Evolutionary conservation across 106 monocot genomes (phyloP).

Genomic region (Acanthochlamys bracteata): DNA sequence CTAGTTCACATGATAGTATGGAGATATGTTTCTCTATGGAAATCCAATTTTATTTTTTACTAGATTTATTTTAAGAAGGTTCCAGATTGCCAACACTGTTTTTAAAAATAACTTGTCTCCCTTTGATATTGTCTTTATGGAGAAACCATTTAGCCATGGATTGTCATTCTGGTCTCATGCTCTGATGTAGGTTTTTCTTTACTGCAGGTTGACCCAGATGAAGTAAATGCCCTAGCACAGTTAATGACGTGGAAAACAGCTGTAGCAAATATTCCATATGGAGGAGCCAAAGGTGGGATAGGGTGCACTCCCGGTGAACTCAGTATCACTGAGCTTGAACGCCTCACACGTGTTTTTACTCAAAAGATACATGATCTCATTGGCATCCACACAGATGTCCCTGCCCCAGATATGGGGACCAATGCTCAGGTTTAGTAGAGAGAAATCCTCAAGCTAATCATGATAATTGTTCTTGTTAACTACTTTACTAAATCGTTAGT

Average conservation of each 20-base stretch:
- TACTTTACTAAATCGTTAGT: not conserved
- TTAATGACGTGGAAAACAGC: conserved; percentile 98
- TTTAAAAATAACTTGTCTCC: too few species aligned
- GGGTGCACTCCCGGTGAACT: conserved; percentile 77
- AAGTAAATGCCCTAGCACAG: conserved; percentile 92
- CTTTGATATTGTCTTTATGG: too few species aligned
- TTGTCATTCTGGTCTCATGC: too few species aligned
- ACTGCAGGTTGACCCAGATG: conserved; percentile 87
- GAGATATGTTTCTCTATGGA: too few species aligned
- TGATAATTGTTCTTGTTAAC: not conserved
- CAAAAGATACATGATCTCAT: conserved; percentile 95
- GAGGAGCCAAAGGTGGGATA: conserved; percentile 93
- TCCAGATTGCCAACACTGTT: too few species aligned
- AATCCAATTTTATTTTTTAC: too few species aligned
- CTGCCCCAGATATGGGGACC: conserved; percentile 94
- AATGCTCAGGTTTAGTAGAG: conserved; percentile 48
- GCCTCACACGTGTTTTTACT: conserved; percentile 79
- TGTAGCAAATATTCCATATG: conserved; percentile 92
- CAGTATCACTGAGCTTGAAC: conserved; percentile 68
- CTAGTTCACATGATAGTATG: too few species aligned
- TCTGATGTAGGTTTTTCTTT: too few species aligned
- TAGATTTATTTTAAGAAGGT: too few species aligned
- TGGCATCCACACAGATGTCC: conserved; percentile 83
- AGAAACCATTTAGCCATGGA: too few species aligned
- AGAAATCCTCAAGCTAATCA: not conserved